These are phyloP conservation scores for Gnetum montanum DNA, from an alignment of 75 land plant species.

Conservation along the genomic window DNA sequence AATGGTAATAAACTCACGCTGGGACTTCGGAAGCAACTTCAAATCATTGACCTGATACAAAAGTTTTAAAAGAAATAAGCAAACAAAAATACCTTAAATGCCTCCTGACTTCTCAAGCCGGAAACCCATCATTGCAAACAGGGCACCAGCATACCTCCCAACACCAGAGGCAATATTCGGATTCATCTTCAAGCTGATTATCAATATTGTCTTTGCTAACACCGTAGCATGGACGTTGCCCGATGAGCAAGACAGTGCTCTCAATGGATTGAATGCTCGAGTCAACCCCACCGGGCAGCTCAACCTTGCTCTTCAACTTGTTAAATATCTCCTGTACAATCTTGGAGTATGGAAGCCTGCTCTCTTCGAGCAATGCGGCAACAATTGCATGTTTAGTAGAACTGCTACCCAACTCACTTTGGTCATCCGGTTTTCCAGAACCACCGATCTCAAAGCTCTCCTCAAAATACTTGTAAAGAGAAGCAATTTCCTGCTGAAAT, in stretches of 20 bases:
- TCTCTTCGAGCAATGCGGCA: constrained; percentile 57
- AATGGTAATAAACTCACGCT: no score
- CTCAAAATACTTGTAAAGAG: constrained; percentile 23
- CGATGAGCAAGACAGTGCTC: constrained; percentile 38
- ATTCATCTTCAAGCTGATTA: constrained; percentile 62
- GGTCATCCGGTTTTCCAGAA: neutral
- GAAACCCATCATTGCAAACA: neutral
- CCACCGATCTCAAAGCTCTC: constrained; percentile 13
- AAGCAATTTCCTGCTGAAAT: constrained; percentile 20
- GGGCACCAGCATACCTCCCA: constrained; percentile 54
- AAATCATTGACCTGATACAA: no score
- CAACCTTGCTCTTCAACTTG: constrained; percentile 16
- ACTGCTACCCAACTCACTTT: neutral
- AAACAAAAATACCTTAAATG: no score
- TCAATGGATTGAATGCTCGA: constrained; percentile 30
- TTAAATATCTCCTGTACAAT: constrained; percentile 32
- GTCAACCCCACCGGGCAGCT: constrained; percentile 8
- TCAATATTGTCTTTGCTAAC: constrained; percentile 43
- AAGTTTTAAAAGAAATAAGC: neutral
- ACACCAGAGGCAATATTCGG: constrained; percentile 51
- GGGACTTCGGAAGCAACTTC: no score
- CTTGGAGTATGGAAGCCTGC: constrained; percentile 36
- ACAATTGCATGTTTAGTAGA: constrained; percentile 15
- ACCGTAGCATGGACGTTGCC: constrained; percentile 55
- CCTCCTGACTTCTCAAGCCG: neutral